Base-by-base conservation (phyloP, 768 basidiomycete species). In the Serendipita indica region DNA sequence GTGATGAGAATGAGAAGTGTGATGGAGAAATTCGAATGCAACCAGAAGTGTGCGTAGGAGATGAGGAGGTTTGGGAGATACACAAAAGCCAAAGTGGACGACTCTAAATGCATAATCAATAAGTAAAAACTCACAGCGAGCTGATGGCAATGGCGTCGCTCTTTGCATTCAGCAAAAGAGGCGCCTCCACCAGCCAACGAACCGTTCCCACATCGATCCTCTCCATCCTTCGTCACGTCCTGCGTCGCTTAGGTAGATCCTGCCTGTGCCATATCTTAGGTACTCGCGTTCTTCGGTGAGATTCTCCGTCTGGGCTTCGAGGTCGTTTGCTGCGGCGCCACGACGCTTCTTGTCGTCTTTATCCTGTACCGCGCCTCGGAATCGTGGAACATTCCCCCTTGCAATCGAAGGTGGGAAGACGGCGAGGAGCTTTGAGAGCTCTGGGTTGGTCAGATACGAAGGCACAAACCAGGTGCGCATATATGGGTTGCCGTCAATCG, bases 381-480 rank as follows among this genome's bases (percentile, higher is more conserved):
- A 91, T 37, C 89, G 82, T 27, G 86, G 86, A 41, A 86, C 68
- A n/a, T 81, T 66, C 60, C 79, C 76, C 54, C 80, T 75, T 13
- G 84, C 77, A 59, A 92, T 77, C 67, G 88, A 89, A 0, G 81
- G 66, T 13, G 90, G 91, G 69, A 92, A 91, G 25, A 89, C 67
- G 41, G 76, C 76, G 59, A 90, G 71, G 32, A 94, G 75, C 52
- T 76, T 73, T 18, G 82, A 66, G 65, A 78, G 75, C 70, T 94
- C 91, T 35, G 81, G 79, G 68, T 93, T 86, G 37, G 79, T 63
- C 3, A 94, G 74, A 68, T 90, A 67, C 1, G 60, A 81, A 18
- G 90, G 87, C 3, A 82, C 80, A 0, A 80, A 83, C 91, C 91
- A 94, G 39, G 79, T 77, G 58, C 89, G 81, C 68, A 87, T 69